Evolutionary conservation across 75 land plant genomes (phyloP).

Genomic region (Larix kaempferi): DNA sequence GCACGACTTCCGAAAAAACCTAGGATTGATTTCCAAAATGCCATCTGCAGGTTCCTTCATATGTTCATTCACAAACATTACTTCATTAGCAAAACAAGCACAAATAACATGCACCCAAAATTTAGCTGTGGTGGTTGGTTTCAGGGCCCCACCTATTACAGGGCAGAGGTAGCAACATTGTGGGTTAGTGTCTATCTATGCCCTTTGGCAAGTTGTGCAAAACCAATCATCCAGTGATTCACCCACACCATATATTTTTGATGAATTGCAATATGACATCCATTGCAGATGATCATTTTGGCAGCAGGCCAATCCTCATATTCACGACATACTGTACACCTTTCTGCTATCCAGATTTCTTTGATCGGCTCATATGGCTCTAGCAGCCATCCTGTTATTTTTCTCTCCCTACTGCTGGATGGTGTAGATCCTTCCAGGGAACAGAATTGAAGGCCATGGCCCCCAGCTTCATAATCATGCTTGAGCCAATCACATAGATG

Average conservation of each 20-base stretch:
- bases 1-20: constrained; percentile 68
- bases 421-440: too few species aligned
- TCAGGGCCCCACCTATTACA: constrained; percentile 94
- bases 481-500: neutral
- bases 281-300: constrained; percentile 90
- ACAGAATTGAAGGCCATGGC: constrained; percentile 24
- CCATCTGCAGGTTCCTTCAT: constrained; percentile 91
- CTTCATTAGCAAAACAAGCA: constrained; percentile 91
- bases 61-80: constrained; percentile 64
- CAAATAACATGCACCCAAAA: constrained; percentile 96
- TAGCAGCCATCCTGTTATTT: constrained; percentile 44
- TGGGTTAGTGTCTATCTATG: constrained; percentile 42
- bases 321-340: constrained; percentile 90
- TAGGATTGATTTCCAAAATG: constrained; percentile 53
- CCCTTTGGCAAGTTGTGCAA: constrained; percentile 84
- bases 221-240: constrained; percentile 68
- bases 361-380: constrained; percentile 60
- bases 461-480: constrained; percentile 20
- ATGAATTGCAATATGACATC: constrained; percentile 97
- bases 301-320: constrained; percentile 81
- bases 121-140: constrained; percentile 64
- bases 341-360: constrained; percentile 80
- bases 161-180: constrained; percentile 93
- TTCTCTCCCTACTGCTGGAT: constrained; percentile 33
- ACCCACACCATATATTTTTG: constrained; percentile 92